Evolutionary conservation across 345 rosid genomes (phyloP).

Genomic region (Streptanthus diversifolius): DNA sequence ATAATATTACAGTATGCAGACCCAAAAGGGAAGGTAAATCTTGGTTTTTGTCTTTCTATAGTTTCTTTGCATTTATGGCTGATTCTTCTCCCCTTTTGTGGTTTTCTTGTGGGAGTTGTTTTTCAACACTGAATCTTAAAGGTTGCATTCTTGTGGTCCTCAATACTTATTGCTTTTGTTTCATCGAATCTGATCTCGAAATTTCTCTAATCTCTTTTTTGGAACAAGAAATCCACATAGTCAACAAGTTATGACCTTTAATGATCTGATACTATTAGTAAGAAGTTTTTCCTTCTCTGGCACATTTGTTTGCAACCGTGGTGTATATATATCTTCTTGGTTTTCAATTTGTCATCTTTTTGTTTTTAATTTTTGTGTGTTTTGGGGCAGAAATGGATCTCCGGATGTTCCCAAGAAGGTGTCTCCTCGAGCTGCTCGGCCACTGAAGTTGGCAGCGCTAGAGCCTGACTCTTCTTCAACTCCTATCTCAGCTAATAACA

Average conservation of each 20-base stretch:
- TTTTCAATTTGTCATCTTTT: constrained; percentile 3
- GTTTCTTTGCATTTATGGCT: constrained; percentile 29
- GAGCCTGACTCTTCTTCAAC: constrained; percentile 54
- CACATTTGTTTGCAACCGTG: constrained; percentile 6
- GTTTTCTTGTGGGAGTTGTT: constrained; percentile 16
- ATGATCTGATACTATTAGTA: neutral
- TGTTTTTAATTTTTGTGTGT: constrained; percentile 6
- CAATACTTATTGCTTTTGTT: neutral
- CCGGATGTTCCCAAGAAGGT: constrained; percentile 67
- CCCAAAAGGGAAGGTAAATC: constrained; percentile 79
- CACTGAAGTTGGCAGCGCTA: constrained; percentile 52
- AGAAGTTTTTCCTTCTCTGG: neutral
- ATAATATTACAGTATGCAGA: constrained; percentile 63
- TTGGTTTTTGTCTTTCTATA: constrained; percentile 18
- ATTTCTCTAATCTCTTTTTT: neutral
- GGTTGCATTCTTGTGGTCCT: constrained; percentile 30
- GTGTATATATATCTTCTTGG: constrained; percentile 5
- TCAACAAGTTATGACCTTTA: neutral
- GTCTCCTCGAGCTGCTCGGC: constrained; percentile 74
- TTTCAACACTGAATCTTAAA: constrained; percentile 21
- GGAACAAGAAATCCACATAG: neutral
- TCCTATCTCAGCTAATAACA: constrained; percentile 46
- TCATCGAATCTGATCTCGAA: neutral
- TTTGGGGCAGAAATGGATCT: constrained; percentile 47
- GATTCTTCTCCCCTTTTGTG: constrained; percentile 28